Conservation (phyloP, 1,139 yeast species). For the Candida pseudocylindracea region DNA sequence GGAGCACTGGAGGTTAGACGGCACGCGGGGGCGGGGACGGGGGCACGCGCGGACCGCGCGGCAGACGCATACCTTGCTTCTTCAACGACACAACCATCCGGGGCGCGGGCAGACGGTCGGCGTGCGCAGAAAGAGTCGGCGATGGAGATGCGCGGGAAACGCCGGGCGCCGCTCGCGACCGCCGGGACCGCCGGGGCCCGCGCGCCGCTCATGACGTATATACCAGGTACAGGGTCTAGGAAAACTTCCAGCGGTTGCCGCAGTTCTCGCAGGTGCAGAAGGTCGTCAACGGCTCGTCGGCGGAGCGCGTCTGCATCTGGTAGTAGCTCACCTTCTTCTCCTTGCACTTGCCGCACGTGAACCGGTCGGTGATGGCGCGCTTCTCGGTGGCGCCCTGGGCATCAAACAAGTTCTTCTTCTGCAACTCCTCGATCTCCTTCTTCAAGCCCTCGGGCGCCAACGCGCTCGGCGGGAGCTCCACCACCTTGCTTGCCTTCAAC, state of each 20-base stretch:
- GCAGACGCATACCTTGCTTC: too few species aligned
- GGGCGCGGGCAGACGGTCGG: too few species aligned
- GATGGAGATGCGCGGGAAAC: too few species aligned
- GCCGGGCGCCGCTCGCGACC: too few species aligned
- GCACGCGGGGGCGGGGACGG: too few species aligned
- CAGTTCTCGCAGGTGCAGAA: constrained; percentile 95
- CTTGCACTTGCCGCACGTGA: constrained; percentile 94
- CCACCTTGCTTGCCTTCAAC: constrained; percentile 40
- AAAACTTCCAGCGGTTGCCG: constrained; percentile 95
- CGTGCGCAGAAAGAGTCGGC: too few species aligned
- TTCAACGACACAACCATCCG: too few species aligned
- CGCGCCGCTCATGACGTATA: too few species aligned
- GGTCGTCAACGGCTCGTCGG: constrained; percentile 96
- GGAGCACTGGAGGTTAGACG: too few species aligned
- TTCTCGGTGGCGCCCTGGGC: constrained; percentile 98
- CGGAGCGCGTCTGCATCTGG: constrained; percentile 95
- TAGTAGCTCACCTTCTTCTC: constrained; percentile 91
- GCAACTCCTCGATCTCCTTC: constrained; percentile 67
- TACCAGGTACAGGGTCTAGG: too few species aligned
- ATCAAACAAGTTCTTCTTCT: constrained; percentile 76
- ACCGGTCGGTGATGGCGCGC: constrained; percentile 89
- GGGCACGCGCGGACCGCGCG: too few species aligned
- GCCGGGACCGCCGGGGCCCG: too few species aligned
- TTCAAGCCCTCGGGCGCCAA: constrained; percentile 84
- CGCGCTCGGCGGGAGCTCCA: constrained; percentile 74